phyloP scores from a whole-genome alignment of 2,329 filamentous ascomycete species.

The Cladobotryum mycophilum region DNA sequence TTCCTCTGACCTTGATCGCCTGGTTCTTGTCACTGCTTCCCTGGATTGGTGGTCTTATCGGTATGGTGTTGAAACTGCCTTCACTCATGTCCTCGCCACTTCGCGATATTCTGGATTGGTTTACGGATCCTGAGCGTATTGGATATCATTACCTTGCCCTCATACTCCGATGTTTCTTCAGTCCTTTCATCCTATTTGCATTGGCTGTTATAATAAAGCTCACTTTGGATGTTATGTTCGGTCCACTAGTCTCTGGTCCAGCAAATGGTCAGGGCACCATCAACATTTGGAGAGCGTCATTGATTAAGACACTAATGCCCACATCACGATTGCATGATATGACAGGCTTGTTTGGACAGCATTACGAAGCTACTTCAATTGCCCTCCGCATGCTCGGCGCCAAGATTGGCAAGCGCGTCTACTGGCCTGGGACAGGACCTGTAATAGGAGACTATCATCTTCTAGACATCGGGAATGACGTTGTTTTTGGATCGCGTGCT shows the following conservation, averaged over 20 bases:
- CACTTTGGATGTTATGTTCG: constrained; percentile 34
- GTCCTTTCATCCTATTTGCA: constrained; percentile 39
- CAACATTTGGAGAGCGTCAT: constrained; percentile 36
- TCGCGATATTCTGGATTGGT: constrained; percentile 42
- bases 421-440: constrained; percentile 53
- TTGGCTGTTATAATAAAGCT: constrained; percentile 36
- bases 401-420: constrained; percentile 45
- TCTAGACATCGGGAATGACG: constrained; percentile 49
- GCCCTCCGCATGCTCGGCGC: constrained; percentile 45
- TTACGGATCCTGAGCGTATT: constrained; percentile 39
- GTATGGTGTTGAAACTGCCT: constrained; percentile 37
- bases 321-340: constrained; percentile 38
- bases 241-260: constrained; percentile 28
- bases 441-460: constrained; percentile 48
- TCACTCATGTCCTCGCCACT: constrained; percentile 28
- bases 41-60: constrained; percentile 38
- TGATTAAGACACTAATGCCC: constrained; percentile 41
- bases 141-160: constrained; percentile 45
- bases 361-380: constrained; percentile 49
- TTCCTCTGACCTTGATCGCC: constrained; percentile 35
- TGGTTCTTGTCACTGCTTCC: constrained; percentile 40
- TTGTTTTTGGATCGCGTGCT: constrained; percentile 53
- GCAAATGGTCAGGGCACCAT: constrained; percentile 27
- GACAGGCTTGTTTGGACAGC: constrained; percentile 45
- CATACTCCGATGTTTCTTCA: constrained; percentile 32